Evolutionary conservation across 177 flowering plant genomes (phyloP).

Genomic region (Telopea speciosissima): DNA sequence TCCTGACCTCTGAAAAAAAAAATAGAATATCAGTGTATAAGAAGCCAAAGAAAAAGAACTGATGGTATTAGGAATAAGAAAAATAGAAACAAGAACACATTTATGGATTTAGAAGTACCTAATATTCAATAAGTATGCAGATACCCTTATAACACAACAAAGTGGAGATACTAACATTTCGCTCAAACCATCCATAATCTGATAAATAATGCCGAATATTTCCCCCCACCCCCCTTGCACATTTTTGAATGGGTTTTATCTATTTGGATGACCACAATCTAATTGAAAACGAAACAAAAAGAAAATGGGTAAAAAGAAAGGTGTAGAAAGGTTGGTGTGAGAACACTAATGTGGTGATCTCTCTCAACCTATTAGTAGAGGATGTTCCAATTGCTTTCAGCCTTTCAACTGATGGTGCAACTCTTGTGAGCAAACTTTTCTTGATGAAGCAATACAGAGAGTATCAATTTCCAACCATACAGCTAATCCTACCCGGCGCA

Average conservation of each 20-base stretch:
- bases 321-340: background rate
- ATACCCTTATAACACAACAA: background rate
- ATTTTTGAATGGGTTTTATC: background rate
- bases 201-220: too few species aligned
- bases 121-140: background rate
- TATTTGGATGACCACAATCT: background rate
- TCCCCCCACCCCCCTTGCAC: background rate
- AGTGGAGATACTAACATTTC: background rate
- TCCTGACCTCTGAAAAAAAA: conserved; percentile 70
- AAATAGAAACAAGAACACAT: background rate
- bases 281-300: background rate
- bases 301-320: background rate
- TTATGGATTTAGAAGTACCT: background rate
- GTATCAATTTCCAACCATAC: background rate
- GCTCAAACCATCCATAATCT: background rate
- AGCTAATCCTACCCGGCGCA: background rate
- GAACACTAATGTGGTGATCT: background rate
- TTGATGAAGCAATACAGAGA: background rate
- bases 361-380: background rate
- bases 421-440: background rate
- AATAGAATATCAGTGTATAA: conserved; percentile 11
- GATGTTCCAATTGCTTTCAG: background rate
- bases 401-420: background rate
- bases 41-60: background rate
- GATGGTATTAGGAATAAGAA: background rate